These are phyloP conservation scores for Rhodamnia rubescens DNA, from an alignment of 345 rosid species.

Conservation along the genomic window DNA sequence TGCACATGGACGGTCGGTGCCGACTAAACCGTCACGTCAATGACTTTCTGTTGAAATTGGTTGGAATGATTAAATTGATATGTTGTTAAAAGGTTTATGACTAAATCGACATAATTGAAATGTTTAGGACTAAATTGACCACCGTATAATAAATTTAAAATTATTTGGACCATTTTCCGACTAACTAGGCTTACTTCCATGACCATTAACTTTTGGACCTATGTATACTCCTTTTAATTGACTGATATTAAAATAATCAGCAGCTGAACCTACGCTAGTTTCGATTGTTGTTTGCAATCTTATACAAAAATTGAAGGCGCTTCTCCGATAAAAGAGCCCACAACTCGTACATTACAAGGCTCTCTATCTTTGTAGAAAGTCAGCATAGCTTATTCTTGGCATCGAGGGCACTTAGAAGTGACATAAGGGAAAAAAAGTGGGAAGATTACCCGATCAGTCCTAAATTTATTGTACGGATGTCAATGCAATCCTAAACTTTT, in stretches of 20 bases:
- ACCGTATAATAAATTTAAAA: too few relatives aligned
- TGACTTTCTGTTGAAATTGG: too few relatives aligned
- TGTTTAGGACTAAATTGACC: too few relatives aligned
- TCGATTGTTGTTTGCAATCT: not conserved
- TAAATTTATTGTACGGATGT: accelerated
- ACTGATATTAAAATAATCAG: not conserved
- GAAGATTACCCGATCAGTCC: accelerated
- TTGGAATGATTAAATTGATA: too few relatives aligned
- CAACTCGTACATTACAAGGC: not conserved
- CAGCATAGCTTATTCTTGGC: not conserved
- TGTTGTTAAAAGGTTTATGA: too few relatives aligned
- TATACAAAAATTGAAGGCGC: not conserved
- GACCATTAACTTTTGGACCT: not conserved
- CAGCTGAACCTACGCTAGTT: not conserved
- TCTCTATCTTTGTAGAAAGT: not conserved
- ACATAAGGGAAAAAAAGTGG: not conserved
- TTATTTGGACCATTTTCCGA: too few relatives aligned
- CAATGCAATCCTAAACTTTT: accelerated
- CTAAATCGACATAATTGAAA: too few relatives aligned
- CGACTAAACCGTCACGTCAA: too few relatives aligned
- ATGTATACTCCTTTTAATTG: not conserved
- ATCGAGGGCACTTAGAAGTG: not conserved
- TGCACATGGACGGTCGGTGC: too few relatives aligned
- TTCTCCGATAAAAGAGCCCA: not conserved
- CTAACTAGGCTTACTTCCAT: not conserved